Conservation (phyloP, 2,329 filamentous ascomycete genomes). For the Penicillium sp. region DNA sequence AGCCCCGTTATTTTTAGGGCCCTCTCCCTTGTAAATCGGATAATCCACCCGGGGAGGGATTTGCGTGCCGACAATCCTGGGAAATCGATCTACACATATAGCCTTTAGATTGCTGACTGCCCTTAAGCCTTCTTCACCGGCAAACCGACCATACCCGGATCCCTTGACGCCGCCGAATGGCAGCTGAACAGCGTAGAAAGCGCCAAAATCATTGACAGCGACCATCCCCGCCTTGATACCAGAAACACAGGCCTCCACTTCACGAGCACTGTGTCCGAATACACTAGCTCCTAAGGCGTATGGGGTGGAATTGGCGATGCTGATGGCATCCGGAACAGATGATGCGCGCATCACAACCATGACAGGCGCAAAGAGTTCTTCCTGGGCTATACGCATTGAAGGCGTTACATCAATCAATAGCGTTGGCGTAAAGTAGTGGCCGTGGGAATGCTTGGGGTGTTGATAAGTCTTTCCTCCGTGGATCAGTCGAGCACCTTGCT, state of each 20-base stretch:
- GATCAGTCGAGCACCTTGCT: constrained; percentile 73
- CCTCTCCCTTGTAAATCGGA: constrained; percentile 64
- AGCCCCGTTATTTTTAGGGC: constrained; percentile 50
- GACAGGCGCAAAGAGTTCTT: constrained; percentile 90
- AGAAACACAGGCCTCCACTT: constrained; percentile 61
- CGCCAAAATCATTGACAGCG: constrained; percentile 90
- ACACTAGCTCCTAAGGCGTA: constrained; percentile 89
- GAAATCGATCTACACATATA: constrained; percentile 71
- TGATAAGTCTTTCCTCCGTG: constrained; percentile 68
- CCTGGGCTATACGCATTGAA: constrained; percentile 79
- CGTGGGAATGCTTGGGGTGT: constrained; percentile 70
- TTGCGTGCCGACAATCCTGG: constrained; percentile 58
- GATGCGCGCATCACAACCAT: constrained; percentile 77
- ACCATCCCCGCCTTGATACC: constrained; percentile 83
- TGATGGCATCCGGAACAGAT: constrained; percentile 63
- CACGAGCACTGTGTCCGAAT: constrained; percentile 66
- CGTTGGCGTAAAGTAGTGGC: constrained; percentile 91
- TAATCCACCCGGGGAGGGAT: constrained; percentile 81
- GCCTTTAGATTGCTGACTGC: constrained; percentile 84
- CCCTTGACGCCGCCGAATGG: constrained; percentile 91
- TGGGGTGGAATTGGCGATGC: constrained; percentile 74
- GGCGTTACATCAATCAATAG: constrained; percentile 84
- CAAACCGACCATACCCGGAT: constrained; percentile 89
- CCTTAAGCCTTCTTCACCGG: constrained; percentile 80
- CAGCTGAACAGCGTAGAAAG: constrained; percentile 87